Percentiles rank a stretch among this genome's conserved stretches.
Evolutionary conservation across 257 asterid species (phyloP).

Genomic region (Leonotis leonurus): DNA sequence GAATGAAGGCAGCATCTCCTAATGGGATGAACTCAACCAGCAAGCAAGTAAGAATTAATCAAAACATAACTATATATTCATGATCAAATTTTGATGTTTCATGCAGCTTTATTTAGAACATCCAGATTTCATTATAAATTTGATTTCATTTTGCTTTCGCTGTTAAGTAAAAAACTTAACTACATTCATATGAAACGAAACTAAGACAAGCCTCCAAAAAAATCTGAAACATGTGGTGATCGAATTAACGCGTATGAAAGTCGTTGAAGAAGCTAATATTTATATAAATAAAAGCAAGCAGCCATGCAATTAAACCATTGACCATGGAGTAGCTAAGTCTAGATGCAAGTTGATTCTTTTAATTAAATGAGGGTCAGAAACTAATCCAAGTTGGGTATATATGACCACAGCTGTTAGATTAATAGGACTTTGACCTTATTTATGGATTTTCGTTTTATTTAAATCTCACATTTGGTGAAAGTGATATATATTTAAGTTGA

Average conservation of each 20-base stretch:
- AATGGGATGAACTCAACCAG: constrained; percentile 15
- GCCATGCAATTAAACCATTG: constrained; percentile 23
- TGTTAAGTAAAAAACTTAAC: too few relatives aligned
- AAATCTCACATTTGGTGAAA: not conserved
- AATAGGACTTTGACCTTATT: not conserved
- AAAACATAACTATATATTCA: not conserved
- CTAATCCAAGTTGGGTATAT: constrained; percentile 19
- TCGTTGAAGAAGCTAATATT: not conserved
- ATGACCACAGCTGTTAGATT: too few relatives aligned
- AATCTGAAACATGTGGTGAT: constrained; percentile 1
- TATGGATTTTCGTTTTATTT: not conserved
- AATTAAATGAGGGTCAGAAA: not conserved
- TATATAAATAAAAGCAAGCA: not conserved
- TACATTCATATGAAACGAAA: not conserved
- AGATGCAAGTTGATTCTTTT: constrained; percentile 5
- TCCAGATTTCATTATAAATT: too few relatives aligned
- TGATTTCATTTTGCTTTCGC: too few relatives aligned
- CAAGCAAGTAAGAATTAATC: constrained; percentile 23
- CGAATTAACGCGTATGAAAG: too few relatives aligned
- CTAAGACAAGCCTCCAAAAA: not conserved
- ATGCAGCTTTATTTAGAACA: too few relatives aligned
- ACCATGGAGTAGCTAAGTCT: constrained; percentile 21
- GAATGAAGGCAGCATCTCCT: constrained; percentile 22
- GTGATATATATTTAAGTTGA: not conserved
- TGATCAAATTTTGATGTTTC: not conserved